Percentiles rank a stretch among this genome's conserved stretches.
These are phyloP conservation scores for Capsella rubella DNA, from an alignment of 441 rosid species.

Conservation along the genomic window DNA sequence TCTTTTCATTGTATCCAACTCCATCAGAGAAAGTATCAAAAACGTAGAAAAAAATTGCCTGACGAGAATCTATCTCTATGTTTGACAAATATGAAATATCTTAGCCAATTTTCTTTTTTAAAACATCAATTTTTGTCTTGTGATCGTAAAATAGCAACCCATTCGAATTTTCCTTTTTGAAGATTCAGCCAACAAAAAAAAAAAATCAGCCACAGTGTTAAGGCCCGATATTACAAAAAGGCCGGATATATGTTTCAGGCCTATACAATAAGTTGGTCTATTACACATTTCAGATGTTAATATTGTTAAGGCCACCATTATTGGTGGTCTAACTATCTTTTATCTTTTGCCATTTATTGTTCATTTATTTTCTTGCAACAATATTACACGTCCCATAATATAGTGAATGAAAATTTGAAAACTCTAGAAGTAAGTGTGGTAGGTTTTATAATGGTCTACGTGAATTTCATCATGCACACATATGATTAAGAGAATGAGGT, in stretches of 20 bases:
- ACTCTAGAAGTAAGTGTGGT: not conserved
- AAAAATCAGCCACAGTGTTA: not conserved
- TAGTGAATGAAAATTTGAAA: not conserved
- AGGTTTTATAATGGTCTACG: not conserved
- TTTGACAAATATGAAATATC: too few species aligned
- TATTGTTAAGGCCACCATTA: too few species aligned
- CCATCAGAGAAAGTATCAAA: not conserved
- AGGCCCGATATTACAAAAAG: not conserved
- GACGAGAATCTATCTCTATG: not conserved
- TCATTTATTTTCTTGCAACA: not conserved
- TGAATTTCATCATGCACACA: not conserved
- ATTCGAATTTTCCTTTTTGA: too few species aligned
- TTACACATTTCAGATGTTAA: not conserved
- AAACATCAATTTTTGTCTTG: too few species aligned
- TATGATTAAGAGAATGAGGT: conserved; percentile 11
- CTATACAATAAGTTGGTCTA: not conserved
- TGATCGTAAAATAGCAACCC: too few species aligned
- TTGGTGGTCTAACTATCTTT: not conserved
- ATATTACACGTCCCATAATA: not conserved
- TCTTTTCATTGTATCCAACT: conserved; percentile 1
- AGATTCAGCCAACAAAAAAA: too few species aligned
- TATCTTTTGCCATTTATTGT: not conserved
- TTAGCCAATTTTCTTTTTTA: too few species aligned
- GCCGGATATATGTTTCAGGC: not conserved
- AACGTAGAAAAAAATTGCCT: not conserved